A percentile compares a stretch with the other conserved stretches of the same genome.
These are phyloP conservation scores for Citrus hindsii DNA, from an alignment of 345 rosid genomes.

Conservation along the genomic window DNA sequence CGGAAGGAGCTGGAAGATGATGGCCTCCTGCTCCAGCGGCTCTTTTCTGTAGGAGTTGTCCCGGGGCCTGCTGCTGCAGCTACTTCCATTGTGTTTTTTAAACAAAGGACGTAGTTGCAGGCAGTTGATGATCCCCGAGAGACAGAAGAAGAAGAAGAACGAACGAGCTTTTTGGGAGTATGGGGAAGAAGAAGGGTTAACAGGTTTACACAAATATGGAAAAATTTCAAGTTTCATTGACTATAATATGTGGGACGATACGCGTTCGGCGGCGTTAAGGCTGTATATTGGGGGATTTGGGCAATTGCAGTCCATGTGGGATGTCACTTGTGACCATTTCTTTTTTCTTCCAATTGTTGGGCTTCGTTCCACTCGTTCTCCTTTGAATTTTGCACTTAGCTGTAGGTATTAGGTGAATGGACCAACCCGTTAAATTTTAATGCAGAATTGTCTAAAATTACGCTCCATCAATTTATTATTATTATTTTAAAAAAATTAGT, in stretches of 20 bases:
- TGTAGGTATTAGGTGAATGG: background rate
- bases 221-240: too few species aligned
- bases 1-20: constrained; percentile 42
- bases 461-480: too few species aligned
- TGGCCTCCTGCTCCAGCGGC: constrained; percentile 17
- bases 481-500: too few species aligned
- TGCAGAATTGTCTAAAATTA: too few species aligned
- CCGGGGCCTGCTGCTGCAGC: background rate
- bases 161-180: background rate
- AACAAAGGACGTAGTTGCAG: background rate
- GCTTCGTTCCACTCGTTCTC: background rate
- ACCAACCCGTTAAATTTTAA: background rate
- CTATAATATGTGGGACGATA: background rate
- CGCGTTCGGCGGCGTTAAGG: background rate
- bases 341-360: background rate
- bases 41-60: background rate
- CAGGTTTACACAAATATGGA: too few species aligned
- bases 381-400: too few species aligned
- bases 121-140: background rate
- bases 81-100: constrained; percentile 15
- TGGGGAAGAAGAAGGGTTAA: background rate
- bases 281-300: background rate
- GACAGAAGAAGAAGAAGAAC: background rate
- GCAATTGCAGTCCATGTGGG: background rate
- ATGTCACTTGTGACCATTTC: background rate